Evolutionary conservation across 371 early-diverging fungal genomes (phyloP), one percentile per base, ranked within the genome.

Genomic region (Basidiobolus heterosporus): DNA sequence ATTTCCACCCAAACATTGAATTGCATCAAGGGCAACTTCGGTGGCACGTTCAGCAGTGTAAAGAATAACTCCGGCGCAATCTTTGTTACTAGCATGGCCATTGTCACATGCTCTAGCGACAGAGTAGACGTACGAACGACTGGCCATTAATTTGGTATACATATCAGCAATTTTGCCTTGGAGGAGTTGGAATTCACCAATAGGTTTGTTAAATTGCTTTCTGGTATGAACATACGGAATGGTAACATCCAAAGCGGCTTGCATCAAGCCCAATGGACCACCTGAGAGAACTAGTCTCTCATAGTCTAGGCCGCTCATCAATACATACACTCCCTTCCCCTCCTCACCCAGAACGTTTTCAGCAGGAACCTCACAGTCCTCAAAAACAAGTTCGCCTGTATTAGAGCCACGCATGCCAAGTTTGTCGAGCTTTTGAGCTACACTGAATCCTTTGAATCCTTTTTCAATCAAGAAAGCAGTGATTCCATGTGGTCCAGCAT

Each of bases 361-460:
- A 3, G 51, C 78, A 14, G 94, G 97, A 5, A 96, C 87, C 59
- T 80, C 76, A 61, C 88, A 88, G 62, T 94, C 74, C 47, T 93
- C 93, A 64, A 96, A 96, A 38, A 93, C 77, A 15, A 96, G 73
- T 61, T 94, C 91, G 58, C 91, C 90, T 1, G 97, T 96, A 62
- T 91, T 91, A 18, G 88, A 88, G 13, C 94, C 97, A 48, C 97
- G 79, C 94, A 96, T 96, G 17, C 97, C 97, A 41, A 94, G 65
- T 64, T 96, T 96, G 65, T 96, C 95, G 17, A 94, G 74, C 59
- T 94, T 94, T 48, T 80, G 89, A 4, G 78, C 74, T 9, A 74
- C 81, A 18, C 78, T 77, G 66, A 96, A 93, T 0, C 94, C 95
- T 51, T 80, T 74, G 55, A 93, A 80, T 1, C 73, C 72, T 67